A percentile compares a stretch with the other conserved stretches of the same genome.
Evolutionary conservation across 2,329 filamentous ascomycete genomes (phyloP).

Genomic region (Botrytis porri): DNA sequence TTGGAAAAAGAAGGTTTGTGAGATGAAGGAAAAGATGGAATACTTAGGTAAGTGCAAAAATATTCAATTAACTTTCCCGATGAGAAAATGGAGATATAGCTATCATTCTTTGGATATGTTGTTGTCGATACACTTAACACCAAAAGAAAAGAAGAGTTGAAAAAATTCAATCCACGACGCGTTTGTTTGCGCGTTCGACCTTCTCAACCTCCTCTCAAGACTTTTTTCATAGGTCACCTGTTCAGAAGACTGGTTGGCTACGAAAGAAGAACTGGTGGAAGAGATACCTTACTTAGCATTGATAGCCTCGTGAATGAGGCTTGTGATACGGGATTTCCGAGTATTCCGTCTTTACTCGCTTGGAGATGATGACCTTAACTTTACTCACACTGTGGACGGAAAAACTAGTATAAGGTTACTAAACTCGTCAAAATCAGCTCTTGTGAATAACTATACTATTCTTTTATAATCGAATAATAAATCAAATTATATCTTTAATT

Average conservation of each 20-base stretch:
- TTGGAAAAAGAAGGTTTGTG: not conserved
- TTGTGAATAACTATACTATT: no score
- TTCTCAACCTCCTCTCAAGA: not conserved
- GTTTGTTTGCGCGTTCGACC: constrained; percentile 1
- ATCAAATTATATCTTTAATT: no score
- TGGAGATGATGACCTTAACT: no score
- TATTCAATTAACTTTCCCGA: not conserved
- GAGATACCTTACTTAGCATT: not conserved
- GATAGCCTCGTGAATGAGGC: not conserved
- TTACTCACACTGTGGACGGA: no score
- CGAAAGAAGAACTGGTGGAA: not conserved
- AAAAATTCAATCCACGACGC: not conserved
- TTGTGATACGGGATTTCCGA: not conserved
- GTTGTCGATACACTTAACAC: not conserved
- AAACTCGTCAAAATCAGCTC: no score
- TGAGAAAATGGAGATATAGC: not conserved
- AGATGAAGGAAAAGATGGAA: not conserved
- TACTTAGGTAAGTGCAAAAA: not conserved
- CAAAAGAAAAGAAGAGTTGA: not conserved
- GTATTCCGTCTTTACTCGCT: not conserved
- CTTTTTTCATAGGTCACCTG: not conserved
- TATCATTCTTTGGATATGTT: not conserved
- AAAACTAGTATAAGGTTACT: no score
- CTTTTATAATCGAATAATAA: no score
- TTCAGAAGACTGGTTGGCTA: not conserved